A percentile compares a stretch with the other conserved stretches of the same genome.
Conservation (phyloP, 345 rosid species). For the Psidium guajava region DNA sequence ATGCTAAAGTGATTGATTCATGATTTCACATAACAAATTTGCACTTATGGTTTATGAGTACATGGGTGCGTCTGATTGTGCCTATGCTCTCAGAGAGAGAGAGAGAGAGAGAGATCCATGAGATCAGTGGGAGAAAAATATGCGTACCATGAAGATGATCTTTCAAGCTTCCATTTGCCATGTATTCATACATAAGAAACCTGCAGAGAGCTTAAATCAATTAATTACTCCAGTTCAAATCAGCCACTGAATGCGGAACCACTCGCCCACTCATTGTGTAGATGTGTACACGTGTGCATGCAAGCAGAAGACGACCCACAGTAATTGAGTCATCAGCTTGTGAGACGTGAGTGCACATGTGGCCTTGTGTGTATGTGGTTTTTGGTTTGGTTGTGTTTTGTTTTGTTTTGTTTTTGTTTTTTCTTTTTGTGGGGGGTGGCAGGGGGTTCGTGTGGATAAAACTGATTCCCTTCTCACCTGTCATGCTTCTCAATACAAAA, state of each 20-base stretch:
- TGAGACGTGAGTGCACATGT: neutral
- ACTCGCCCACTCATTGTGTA: neutral
- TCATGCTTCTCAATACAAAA: slow-evolving; percentile 62
- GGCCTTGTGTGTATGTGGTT: neutral
- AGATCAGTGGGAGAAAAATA: neutral
- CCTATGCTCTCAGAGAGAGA: neutral
- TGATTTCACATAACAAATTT: neutral
- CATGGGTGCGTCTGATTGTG: neutral
- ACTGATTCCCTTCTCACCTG: slow-evolving; percentile 27
- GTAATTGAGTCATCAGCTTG: neutral
- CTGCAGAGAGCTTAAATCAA: slow-evolving; percentile 23
- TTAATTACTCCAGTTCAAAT: neutral
- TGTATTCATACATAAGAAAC: slow-evolving; percentile 82
- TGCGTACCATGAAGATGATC: slow-evolving; percentile 82
- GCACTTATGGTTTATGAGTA: neutral
- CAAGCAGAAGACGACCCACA: neutral
- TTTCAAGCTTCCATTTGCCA: slow-evolving; percentile 84
- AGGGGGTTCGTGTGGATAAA: neutral
- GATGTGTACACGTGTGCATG: neutral
- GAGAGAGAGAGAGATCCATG: neutral
- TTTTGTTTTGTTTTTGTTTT: no score
- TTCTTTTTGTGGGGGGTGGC: no score
- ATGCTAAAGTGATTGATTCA: neutral
- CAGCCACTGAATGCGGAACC: neutral
- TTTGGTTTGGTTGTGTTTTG: no score